A percentile compares a stretch with the other conserved stretches of the same genome.
Evolutionary conservation across 805 yeast species (phyloP).

Genomic region (Hyphopichia homilentoma): DNA sequence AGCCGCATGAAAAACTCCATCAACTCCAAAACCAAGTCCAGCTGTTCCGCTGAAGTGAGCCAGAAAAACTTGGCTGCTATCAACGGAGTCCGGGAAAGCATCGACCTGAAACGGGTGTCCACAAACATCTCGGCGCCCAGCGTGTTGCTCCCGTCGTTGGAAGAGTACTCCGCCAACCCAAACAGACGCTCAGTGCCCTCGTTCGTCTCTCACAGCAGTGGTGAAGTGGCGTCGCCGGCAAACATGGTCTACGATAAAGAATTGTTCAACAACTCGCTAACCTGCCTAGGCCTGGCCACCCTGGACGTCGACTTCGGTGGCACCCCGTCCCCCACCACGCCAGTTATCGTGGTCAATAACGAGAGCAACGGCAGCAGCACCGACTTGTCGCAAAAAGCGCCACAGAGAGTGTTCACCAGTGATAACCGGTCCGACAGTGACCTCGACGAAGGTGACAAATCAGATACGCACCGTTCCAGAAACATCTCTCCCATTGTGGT

Average conservation of each 20-base stretch:
- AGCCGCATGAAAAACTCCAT: conserved; percentile 26
- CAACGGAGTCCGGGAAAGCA: conserved; percentile 32
- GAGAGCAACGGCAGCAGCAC: not conserved
- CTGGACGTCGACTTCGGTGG: conserved; percentile 14
- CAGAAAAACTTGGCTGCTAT: conserved; percentile 19
- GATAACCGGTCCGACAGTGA: conserved; percentile 3
- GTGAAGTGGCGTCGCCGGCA: not conserved
- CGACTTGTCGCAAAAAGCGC: not conserved
- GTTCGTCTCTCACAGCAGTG: conserved; percentile 3
- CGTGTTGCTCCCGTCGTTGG: not conserved
- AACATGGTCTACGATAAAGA: conserved; percentile 1
- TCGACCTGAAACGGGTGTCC: conserved; percentile 30
- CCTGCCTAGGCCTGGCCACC: conserved; percentile 23
- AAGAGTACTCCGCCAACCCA: not conserved
- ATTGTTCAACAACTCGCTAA: conserved; percentile 16
- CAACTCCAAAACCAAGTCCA: conserved; percentile 21
- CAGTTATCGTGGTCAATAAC: not conserved
- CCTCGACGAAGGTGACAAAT: conserved; percentile 5
- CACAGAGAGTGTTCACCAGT: not conserved
- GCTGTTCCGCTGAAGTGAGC: conserved; percentile 11
- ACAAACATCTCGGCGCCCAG: conserved; percentile 7
- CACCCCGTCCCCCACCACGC: conserved; percentile 4
- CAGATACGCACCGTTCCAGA: conserved; percentile 1
- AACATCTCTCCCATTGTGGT: conserved; percentile 20
- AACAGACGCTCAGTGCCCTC: conserved; percentile 1